phyloP scores from a whole-genome alignment of 2,329 filamentous ascomycete genomes.

The Penicillium sp. region DNA sequence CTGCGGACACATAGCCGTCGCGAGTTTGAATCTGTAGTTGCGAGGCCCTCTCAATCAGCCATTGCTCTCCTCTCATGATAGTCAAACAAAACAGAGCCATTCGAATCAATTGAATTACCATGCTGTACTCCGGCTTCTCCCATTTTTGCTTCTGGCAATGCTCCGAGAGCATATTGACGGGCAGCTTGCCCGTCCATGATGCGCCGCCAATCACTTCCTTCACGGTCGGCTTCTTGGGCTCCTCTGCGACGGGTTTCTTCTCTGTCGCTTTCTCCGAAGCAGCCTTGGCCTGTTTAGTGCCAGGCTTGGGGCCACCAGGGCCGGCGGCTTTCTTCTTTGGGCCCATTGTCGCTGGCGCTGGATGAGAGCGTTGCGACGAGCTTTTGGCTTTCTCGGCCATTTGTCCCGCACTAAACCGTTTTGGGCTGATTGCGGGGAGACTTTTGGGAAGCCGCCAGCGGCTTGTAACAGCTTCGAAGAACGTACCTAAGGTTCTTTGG shows the following conservation, averaged over 20 bases:
- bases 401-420: constrained; percentile 37
- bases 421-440: constrained; percentile 29
- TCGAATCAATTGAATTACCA: constrained; percentile 50
- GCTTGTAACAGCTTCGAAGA: neutral
- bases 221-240: constrained; percentile 62
- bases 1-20: constrained; percentile 76
- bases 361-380: constrained; percentile 8
- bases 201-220: constrained; percentile 86
- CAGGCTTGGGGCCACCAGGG: constrained; percentile 43
- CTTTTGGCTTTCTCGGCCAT: constrained; percentile 15
- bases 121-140: constrained; percentile 90
- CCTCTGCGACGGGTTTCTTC: constrained; percentile 39
- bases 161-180: constrained; percentile 89
- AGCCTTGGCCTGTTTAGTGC: constrained; percentile 45
- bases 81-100: neutral
- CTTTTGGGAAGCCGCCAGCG: neutral
- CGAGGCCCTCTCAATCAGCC: constrained; percentile 17
- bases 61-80: neutral
- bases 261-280: constrained; percentile 37
- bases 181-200: constrained; percentile 96
- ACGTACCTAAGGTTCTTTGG: too few relatives aligned
- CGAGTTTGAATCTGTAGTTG: constrained; percentile 61
- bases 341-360: constrained; percentile 34
- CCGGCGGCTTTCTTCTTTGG: constrained; percentile 46
- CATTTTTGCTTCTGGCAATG: constrained; percentile 95